phyloP scores from a whole-genome alignment of 1,284 basidiomycete species.

The Marasmius tenuissimus region DNA sequence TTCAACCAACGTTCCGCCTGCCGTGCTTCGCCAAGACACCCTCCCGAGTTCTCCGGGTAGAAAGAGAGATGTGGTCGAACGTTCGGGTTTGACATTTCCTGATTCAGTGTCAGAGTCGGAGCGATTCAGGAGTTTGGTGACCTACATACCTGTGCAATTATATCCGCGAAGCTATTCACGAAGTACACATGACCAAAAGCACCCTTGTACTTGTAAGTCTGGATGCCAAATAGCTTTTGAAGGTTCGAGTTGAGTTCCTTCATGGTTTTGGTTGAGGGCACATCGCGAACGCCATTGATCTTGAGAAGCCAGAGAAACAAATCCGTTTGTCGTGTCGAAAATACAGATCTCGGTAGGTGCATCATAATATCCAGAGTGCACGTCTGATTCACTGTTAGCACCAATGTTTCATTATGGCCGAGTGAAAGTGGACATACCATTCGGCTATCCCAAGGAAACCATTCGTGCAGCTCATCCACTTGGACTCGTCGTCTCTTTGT shows the following conservation, averaged over 20 bases:
- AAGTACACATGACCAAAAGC: conserved; percentile 33
- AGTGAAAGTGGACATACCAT: background rate
- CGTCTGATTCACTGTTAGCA: conserved; percentile 18
- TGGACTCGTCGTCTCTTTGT: background rate
- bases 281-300: conserved; percentile 26
- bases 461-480: background rate
- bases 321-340: conserved; percentile 31
- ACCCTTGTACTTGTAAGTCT: conserved; percentile 28
- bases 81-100: conserved; percentile 29
- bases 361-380: conserved; percentile 34
- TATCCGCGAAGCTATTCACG: conserved; percentile 28
- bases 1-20: conserved; percentile 12
- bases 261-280: conserved; percentile 28
- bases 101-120: background rate
- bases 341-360: conserved; percentile 34
- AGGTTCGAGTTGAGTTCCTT: conserved; percentile 23
- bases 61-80: conserved; percentile 12
- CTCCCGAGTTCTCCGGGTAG: conserved; percentile 12
- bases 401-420: no score
- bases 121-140: no score
- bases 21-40: conserved; percentile 5
- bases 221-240: conserved; percentile 30
- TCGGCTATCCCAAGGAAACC: background rate
- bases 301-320: conserved; percentile 31
- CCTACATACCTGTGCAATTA: conserved; percentile 30